phyloP scores from a whole-genome alignment of 305 asterid genomes.

The Rubia tinctorum region DNA sequence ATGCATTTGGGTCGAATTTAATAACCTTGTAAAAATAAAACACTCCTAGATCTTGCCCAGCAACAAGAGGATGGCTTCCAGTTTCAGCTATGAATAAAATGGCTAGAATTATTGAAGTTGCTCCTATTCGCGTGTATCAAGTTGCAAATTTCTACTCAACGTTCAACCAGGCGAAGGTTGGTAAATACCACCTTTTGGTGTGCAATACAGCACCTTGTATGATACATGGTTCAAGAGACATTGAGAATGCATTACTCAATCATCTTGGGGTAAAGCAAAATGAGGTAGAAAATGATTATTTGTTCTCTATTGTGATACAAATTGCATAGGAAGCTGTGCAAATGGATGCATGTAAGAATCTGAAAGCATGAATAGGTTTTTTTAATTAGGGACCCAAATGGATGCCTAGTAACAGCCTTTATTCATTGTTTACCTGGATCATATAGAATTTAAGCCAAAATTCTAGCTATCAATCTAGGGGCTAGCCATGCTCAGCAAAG shows the following conservation, averaged over 20 bases:
- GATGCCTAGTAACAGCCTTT: too few relatives aligned
- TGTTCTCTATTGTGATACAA: too few relatives aligned
- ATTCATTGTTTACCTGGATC: too few relatives aligned
- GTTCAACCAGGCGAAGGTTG: slow-evolving; percentile 97
- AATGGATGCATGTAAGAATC: too few relatives aligned
- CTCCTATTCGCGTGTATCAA: slow-evolving; percentile 98
- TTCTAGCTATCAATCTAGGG: too few relatives aligned
- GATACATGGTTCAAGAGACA: slow-evolving; percentile 95
- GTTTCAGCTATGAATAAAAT: slow-evolving; percentile 98
- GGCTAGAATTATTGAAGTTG: slow-evolving; percentile 87
- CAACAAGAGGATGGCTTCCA: slow-evolving; percentile 99
- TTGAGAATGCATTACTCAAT: slow-evolving; percentile 77
- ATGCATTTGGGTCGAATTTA: too few relatives aligned
- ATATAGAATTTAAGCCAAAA: too few relatives aligned
- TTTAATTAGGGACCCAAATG: too few relatives aligned
- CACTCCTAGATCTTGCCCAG: slow-evolving; percentile 84
- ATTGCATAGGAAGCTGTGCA: too few relatives aligned
- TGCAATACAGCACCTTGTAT: slow-evolving; percentile 99
- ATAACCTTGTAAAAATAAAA: too few relatives aligned
- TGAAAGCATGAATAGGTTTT: too few relatives aligned
- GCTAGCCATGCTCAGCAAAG: too few relatives aligned
- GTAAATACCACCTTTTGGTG: slow-evolving; percentile 94
- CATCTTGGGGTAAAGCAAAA: slow-evolving; percentile 96
- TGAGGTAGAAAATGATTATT: slow-evolving; percentile 27
- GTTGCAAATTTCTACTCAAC: slow-evolving; percentile 97